Percentiles rank a stretch among this genome's conserved stretches.
phyloP scores from a whole-genome alignment of 2,329 filamentous ascomycete species.

The Ceratocystis cacaofunesta region DNA sequence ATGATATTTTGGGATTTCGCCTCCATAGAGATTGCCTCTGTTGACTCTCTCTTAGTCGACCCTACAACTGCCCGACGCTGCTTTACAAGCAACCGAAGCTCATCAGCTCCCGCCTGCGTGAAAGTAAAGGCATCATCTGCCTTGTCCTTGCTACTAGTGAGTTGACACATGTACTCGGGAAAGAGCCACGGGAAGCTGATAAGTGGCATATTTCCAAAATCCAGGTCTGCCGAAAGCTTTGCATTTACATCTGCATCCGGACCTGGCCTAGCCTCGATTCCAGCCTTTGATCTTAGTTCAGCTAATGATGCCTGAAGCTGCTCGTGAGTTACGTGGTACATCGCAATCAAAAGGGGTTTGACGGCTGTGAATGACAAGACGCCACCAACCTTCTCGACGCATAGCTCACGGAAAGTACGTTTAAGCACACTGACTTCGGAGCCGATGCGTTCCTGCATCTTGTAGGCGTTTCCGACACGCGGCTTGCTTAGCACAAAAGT shows the following conservation, averaged over 20 bases:
- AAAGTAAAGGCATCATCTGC: constrained; percentile 12
- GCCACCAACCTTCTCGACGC: constrained; percentile 49
- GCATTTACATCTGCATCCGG: too few species aligned
- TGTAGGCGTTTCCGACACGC: constrained; percentile 61
- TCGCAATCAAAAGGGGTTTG: constrained; percentile 63
- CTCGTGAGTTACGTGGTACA: constrained; percentile 70
- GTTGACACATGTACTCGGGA: constrained; percentile 50
- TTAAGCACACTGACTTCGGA: constrained; percentile 51
- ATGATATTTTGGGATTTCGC: too few species aligned
- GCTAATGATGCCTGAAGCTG: constrained; percentile 35
- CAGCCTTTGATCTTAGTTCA: neutral
- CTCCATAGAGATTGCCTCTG: too few species aligned
- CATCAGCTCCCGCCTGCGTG: neutral
- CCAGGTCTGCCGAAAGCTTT: too few species aligned
- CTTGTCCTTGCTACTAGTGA: constrained; percentile 34
- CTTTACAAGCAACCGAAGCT: neutral
- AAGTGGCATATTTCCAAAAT: constrained; percentile 46
- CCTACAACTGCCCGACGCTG: neutral
- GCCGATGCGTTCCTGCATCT: constrained; percentile 70
- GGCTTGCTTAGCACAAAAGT: constrained; percentile 69
- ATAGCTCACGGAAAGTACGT: constrained; percentile 51
- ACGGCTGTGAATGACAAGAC: constrained; percentile 33
- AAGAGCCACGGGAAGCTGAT: constrained; percentile 96
- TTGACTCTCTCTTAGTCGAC: neutral
- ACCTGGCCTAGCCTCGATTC: neutral